phyloP scores from a whole-genome alignment of 1,139 yeast species.

The Lodderomyces parapsilosis region DNA sequence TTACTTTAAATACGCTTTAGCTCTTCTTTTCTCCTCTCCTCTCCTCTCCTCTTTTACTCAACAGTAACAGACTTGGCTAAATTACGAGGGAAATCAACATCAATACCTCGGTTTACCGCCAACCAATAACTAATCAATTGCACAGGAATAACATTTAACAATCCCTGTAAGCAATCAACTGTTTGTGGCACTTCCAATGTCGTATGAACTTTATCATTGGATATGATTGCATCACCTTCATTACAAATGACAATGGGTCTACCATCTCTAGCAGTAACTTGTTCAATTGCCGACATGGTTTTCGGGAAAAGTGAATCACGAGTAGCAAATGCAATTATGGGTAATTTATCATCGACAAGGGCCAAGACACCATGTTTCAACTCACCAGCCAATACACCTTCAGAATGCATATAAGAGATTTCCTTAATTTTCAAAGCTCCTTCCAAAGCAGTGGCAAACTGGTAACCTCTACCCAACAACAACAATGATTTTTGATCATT shows the following conservation, averaged over 20 bases:
- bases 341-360: constrained; percentile 88
- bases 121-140: constrained; percentile 98
- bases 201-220: constrained; percentile 55
- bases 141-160: constrained; percentile 89
- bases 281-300: constrained; percentile 93
- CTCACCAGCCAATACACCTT: constrained; percentile 99
- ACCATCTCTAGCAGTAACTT: constrained; percentile 96
- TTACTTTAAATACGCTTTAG: too few relatives aligned
- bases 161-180: constrained; percentile 96
- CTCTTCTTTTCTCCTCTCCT: neutral
- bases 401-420: constrained; percentile 98
- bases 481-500: constrained; percentile 83
- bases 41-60: constrained; percentile 43
- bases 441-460: constrained; percentile 94
- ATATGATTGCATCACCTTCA: constrained; percentile 72
- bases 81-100: constrained; percentile 98
- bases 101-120: constrained; percentile 92
- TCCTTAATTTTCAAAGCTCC: constrained; percentile 98
- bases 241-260: constrained; percentile 93
- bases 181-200: constrained; percentile 90
- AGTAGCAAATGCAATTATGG: constrained; percentile 96
- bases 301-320: constrained; percentile 96
- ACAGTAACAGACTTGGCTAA: constrained; percentile 98
- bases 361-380: constrained; percentile 98
- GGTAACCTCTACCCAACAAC: constrained; percentile 96